Evolutionary conservation across 2,329 filamentous ascomycete genomes (phyloP), one percentile per base, ranked within the genome.

Genomic region (Chrysosphaeria jannelii): DNA sequence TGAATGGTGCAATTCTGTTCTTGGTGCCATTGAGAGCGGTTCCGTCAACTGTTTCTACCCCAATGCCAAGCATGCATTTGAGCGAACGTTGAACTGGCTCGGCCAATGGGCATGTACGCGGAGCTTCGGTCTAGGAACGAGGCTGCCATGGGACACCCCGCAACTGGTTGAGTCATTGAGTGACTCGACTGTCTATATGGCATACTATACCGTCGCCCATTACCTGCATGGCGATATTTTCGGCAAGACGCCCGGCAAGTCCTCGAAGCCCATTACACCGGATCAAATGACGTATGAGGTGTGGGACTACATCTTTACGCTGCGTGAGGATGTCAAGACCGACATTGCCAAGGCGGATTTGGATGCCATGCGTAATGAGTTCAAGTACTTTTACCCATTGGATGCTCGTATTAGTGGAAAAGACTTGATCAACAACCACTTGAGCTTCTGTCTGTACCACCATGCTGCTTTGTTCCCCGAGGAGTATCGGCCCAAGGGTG

Each of bases 351-450:
- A 67, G 24, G 25, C 20, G 8, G 29, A 31, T 20, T 54, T 97
- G 21, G 60, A 74, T 38, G 57, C 60, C 19, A 70, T 97, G 70
- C 61, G 78, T 29, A 61, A 79, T 38, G 76, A 89, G 36, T 93
- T 93, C 36, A 70, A 85, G 43, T 97, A 91, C 57, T 93, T 76
- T 54, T 97, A 93, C 44, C 85, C 85, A 19, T 52, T 93, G 24
- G 81, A 93, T 38, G 52, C 90, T 34, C 60, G 78, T 35, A 65
- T 72, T 20, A 85, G 71, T 17, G 85, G 81, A 35, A 93, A 93
- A 52, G 81, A 90, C 41, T 51, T 90, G 31, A 79, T 89, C 34
- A 68, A 72, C 30, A 90, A 89, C 48, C 85, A 93, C 46, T 51
- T 97, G 37, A 91, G 78, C 8, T 91, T 93, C 54, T 85, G 72